phyloP scores from a whole-genome alignment of 257 asterid genomes.

The Hygrophila difformis region DNA sequence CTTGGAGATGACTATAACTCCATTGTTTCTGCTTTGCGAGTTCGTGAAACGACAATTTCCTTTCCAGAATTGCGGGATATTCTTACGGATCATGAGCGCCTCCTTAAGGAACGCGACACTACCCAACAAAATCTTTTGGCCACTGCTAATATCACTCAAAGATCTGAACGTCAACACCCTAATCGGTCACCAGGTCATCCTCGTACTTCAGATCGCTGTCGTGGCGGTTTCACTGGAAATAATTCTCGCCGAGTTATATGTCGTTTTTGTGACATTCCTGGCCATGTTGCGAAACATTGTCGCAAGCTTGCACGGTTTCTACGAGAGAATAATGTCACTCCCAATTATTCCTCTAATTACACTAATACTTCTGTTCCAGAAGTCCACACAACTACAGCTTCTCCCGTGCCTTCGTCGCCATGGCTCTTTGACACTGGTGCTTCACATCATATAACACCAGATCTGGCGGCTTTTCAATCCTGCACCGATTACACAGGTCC shows the following conservation, averaged over 20 bases:
- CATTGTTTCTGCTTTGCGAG: background rate
- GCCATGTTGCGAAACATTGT: background rate
- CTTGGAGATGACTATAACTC: background rate
- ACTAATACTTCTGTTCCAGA: background rate
- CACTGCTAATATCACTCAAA: background rate
- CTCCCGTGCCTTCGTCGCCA: background rate
- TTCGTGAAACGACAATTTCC: background rate
- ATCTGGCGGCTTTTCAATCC: background rate
- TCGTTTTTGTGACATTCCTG: background rate
- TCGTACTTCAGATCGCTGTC: background rate
- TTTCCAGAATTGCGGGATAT: background rate
- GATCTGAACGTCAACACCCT: too few relatives aligned
- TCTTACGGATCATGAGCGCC: background rate
- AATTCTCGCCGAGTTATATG: background rate
- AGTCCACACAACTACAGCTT: background rate
- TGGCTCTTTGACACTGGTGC: slow-evolving; percentile 11
- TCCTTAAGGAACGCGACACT: background rate
- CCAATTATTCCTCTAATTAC: background rate
- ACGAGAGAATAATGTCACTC: background rate
- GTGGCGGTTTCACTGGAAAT: background rate
- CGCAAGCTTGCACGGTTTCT: background rate
- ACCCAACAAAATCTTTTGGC: background rate
- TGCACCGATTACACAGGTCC: background rate
- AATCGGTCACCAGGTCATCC: too few relatives aligned
- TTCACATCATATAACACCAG: slow-evolving; percentile 7